phyloP scores from a whole-genome alignment of 305 asterid genomes.

The Plantago lanceolata region DNA sequence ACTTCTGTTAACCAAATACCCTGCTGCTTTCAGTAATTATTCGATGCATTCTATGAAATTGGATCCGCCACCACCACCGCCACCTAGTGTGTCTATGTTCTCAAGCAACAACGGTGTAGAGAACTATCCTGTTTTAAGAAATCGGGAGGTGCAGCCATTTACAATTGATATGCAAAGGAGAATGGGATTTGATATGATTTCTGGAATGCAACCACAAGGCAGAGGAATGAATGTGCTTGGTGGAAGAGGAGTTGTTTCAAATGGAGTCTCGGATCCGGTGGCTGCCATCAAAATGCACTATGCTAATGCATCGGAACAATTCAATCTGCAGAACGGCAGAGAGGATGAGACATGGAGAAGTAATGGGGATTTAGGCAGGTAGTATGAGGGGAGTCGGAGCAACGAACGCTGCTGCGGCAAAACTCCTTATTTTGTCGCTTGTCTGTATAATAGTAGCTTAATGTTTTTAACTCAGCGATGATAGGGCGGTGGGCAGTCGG shows the following conservation, averaged over 20 bases:
- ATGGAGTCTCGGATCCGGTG: conserved; percentile 71
- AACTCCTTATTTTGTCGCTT: conserved; percentile 11
- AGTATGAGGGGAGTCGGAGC: conserved; percentile 9
- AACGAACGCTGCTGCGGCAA: conserved; percentile 26
- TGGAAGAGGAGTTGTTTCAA: conserved; percentile 52
- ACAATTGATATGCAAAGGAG: conserved; percentile 62
- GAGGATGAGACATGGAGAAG: conserved; percentile 73
- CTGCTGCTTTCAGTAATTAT: conserved; percentile 64
- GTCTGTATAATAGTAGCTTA: conserved; percentile 11
- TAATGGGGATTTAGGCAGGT: conserved; percentile 61
- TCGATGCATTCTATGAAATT: conserved; percentile 40
- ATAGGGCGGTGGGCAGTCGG: conserved; percentile 2
- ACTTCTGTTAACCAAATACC: conserved; percentile 64
- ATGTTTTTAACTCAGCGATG: conserved; percentile 7
- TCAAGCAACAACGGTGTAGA: conserved; percentile 38
- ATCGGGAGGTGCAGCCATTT: conserved; percentile 48
- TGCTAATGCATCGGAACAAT: conserved; percentile 52
- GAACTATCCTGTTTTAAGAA: conserved; percentile 46
- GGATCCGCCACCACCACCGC: conserved; percentile 34
- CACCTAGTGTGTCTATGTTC: conserved; percentile 41
- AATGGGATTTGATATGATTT: conserved; percentile 50
- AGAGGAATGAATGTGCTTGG: conserved; percentile 58
- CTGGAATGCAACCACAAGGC: conserved; percentile 50
- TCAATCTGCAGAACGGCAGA: conserved; percentile 37
- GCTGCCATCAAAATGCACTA: conserved; percentile 82